These are phyloP conservation scores for Diplosphaera chodatii DNA, from an alignment of 139 green algal genomes.

Conservation along the genomic window DNA sequence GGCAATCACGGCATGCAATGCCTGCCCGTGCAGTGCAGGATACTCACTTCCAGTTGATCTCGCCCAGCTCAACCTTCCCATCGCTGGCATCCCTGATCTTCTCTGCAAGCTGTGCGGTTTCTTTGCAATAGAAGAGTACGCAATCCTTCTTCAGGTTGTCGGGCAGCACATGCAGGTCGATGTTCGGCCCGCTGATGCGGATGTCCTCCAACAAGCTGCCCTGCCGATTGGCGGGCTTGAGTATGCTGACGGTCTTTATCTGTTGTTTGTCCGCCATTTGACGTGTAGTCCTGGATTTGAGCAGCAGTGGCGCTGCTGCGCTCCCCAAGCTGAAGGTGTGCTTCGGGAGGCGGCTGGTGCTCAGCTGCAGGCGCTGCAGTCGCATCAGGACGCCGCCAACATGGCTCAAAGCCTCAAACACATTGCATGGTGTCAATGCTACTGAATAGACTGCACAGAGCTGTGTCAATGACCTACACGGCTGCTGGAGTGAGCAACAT, in stretches of 20 bases:
- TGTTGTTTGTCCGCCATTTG: neutral
- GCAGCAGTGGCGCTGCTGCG: no score
- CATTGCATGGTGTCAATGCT: no score
- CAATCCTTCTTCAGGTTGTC: conserved; percentile 65
- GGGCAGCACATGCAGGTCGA: conserved; percentile 29
- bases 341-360: neutral
- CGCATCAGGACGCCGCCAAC: neutral
- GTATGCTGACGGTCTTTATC: neutral
- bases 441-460: no score
- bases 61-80: conserved; percentile 64
- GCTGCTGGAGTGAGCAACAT: no score
- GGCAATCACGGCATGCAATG: no score
- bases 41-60: conserved; percentile 79
- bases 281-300: neutral
- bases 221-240: neutral
- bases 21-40: neutral
- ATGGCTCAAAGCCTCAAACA: no score
- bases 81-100: conserved; percentile 59
- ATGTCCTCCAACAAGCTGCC: neutral
- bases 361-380: neutral
- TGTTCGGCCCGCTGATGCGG: conserved; percentile 49
- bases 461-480: no score
- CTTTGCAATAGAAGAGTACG: conserved; percentile 85
- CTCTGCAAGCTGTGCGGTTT: conserved; percentile 69
- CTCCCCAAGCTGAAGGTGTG: no score